phyloP scores from a whole-genome alignment of 176 grass and related monocot genomes.

The Metroxylon sagu region DNA sequence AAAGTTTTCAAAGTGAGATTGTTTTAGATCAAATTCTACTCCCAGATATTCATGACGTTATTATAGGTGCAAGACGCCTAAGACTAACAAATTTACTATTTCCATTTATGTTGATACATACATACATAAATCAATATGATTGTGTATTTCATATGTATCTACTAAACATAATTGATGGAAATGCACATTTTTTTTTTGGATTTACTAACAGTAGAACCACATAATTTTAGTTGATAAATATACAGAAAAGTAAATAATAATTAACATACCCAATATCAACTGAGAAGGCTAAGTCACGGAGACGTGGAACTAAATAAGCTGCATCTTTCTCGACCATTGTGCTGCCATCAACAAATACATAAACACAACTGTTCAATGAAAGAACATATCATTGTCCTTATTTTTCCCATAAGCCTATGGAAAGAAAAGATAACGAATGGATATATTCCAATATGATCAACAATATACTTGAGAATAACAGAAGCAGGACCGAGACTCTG shows the following conservation, averaged over 20 bases:
- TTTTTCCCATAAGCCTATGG: not conserved
- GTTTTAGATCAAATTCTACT: too few species aligned
- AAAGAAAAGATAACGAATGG: not conserved
- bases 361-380: constrained; percentile 6
- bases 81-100: too few species aligned
- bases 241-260: not conserved
- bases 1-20: too few species aligned
- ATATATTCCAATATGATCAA: not conserved
- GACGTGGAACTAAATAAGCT: constrained; percentile 46
- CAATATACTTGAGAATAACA: constrained; percentile 65
- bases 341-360: constrained; percentile 36
- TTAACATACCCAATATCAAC: constrained; percentile 70
- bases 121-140: too few species aligned
- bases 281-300: constrained; percentile 85
- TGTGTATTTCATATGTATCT: too few species aligned
- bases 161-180: too few species aligned
- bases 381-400: not conserved
- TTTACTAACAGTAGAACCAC: too few species aligned
- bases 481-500: constrained; percentile 93
- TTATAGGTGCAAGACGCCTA: too few species aligned
- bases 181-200: too few species aligned
- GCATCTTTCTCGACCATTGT: constrained; percentile 61
- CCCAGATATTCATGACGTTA: too few species aligned
- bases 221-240: not conserved
- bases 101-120: too few species aligned